These are phyloP conservation scores for Gracilaria gracilis DNA, from an alignment of 23 red algal species.

Conservation along the genomic window DNA sequence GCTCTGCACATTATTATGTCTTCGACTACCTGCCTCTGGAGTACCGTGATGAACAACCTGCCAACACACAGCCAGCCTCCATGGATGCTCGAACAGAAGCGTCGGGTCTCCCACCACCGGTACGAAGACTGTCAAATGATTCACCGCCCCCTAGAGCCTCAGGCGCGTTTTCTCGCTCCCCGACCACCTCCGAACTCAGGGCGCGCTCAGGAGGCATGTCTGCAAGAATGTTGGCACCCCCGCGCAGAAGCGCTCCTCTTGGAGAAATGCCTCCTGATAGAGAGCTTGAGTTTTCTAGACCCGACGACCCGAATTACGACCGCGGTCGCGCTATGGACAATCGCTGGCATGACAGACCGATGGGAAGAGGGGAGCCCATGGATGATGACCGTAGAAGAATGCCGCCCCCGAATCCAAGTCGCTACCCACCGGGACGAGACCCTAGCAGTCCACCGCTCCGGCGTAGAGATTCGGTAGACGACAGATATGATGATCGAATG, in stretches of 20 bases:
- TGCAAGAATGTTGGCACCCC: conserved; percentile 17
- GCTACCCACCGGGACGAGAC: background rate
- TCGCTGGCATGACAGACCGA: conserved; percentile 15
- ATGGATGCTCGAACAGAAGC: conserved; percentile 27
- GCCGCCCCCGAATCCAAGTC: conserved; percentile 10
- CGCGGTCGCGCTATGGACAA: conserved; percentile 5
- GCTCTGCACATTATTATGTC: conserved; percentile 17
- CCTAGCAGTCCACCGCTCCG: background rate
- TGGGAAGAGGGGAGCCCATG: conserved; percentile 2
- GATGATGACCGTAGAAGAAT: conserved; percentile 3
- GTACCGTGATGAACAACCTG: background rate
- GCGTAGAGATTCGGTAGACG: background rate
- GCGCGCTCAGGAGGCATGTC: background rate
- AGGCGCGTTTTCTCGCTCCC: background rate
- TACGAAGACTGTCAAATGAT: conserved; percentile 14
- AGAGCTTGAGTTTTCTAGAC: background rate
- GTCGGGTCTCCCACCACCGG: background rate
- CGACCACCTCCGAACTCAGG: background rate
- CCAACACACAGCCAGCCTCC: background rate
- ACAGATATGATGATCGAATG: conserved; percentile 6
- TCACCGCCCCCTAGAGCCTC: background rate
- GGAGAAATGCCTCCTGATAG: background rate
- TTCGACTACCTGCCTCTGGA: conserved; percentile 31
- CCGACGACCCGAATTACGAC: background rate
- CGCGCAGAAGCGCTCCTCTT: background rate